phyloP scores from a whole-genome alignment of 176 grass and related monocot genomes.

The Carex pumila region DNA sequence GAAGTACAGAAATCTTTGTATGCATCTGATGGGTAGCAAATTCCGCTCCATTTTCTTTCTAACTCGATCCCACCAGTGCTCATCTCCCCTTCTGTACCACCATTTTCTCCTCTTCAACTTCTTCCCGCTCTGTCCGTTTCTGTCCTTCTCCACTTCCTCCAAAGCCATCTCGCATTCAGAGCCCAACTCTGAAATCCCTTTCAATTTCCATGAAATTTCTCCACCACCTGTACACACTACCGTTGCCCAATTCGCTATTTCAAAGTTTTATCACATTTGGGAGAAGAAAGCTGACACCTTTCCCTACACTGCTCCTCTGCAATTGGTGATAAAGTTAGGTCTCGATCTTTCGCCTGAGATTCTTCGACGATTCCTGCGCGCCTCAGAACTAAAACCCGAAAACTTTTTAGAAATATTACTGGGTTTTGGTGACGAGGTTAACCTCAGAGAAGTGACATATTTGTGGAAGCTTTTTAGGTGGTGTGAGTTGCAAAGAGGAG shows the following conservation, averaged over 20 bases:
- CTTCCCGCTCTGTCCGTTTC: background rate
- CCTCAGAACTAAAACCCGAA: slow-evolving; percentile 35
- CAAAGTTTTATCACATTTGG: slow-evolving; percentile 5
- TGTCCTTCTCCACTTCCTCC: background rate
- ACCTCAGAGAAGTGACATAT: slow-evolving; percentile 48
- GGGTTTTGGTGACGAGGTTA: slow-evolving; percentile 35
- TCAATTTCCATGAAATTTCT: background rate
- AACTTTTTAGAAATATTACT: slow-evolving; percentile 58
- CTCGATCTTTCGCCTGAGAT: slow-evolving; percentile 56
- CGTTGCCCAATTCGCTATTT: slow-evolving; percentile 3
- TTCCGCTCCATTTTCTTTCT: background rate
- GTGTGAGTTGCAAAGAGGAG: slow-evolving; percentile 41
- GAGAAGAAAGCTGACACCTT: slow-evolving; percentile 35
- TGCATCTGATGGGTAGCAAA: background rate
- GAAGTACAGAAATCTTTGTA: background rate
- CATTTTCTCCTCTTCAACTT: background rate
- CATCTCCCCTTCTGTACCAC: background rate
- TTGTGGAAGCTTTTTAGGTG: slow-evolving; percentile 77
- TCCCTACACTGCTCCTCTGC: slow-evolving; percentile 32
- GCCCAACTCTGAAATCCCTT: background rate
- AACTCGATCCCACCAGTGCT: background rate
- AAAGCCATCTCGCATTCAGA: background rate
- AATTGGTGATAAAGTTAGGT: slow-evolving; percentile 48
- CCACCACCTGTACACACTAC: background rate
- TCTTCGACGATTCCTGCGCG: slow-evolving; percentile 59